Evolutionary conservation across 1,284 basidiomycete species (phyloP).

Genomic region (Ustilago loliicola): DNA sequence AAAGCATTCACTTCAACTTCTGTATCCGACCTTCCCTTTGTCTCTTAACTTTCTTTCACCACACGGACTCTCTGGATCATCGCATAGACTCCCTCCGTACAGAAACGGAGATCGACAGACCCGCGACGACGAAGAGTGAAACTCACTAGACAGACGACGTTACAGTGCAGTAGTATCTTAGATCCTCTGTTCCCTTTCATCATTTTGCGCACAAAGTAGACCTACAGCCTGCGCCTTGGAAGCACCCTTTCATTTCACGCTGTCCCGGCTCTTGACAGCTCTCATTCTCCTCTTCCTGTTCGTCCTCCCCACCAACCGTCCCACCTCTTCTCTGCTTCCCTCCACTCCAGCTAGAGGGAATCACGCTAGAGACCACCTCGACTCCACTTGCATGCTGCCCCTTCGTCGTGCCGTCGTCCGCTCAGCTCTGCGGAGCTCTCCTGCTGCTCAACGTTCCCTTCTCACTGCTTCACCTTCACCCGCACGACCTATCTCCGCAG

Average conservation of each 20-base stretch:
- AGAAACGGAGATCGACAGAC: background rate
- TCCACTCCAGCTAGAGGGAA: constrained; percentile 33
- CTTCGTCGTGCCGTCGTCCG: constrained; percentile 40
- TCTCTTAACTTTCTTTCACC: background rate
- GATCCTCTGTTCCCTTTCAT: constrained; percentile 3
- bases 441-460: constrained; percentile 19
- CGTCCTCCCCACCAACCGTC: constrained; percentile 28
- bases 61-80: background rate
- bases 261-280: constrained; percentile 12
- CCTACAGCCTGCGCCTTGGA: too few species aligned
- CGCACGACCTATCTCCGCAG: constrained; percentile 4
- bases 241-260: constrained; percentile 8
- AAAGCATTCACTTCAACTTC: background rate
- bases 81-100: background rate
- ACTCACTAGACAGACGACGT: too few species aligned
- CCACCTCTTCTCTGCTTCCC: constrained; percentile 34
- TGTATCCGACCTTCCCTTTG: constrained; percentile 12
- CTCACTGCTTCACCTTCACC: constrained; percentile 9
- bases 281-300: constrained; percentile 23
- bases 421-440: constrained; percentile 32
- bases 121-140: constrained; percentile 14
- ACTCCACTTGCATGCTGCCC: constrained; percentile 45
- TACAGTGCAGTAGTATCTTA: too few species aligned
- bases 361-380: constrained; percentile 32
- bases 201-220: background rate